Conservation (phyloP, 176 grass and related monocot genomes). For the Eleusine coracana region DNA sequence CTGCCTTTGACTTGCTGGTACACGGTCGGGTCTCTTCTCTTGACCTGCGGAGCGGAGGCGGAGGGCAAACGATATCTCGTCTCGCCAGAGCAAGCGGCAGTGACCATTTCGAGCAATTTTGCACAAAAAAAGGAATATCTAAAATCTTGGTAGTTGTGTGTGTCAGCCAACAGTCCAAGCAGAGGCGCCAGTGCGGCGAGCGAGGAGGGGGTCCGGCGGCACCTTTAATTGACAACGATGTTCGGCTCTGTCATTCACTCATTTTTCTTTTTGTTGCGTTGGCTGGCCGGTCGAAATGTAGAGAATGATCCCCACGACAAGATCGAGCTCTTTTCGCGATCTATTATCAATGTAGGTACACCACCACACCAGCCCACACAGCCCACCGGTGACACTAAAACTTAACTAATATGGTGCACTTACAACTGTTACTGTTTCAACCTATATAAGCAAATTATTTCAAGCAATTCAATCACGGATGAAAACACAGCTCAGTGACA, state of each 20-base stretch:
- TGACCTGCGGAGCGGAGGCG: too few relatives aligned
- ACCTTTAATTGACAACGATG: slow-evolving; percentile 7
- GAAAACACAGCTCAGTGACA: neutral
- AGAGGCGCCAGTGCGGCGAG: neutral
- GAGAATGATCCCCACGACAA: neutral
- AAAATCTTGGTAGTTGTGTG: neutral
- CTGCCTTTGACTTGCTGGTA: neutral
- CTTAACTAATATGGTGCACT: neutral
- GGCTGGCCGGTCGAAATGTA: neutral
- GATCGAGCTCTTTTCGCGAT: neutral
- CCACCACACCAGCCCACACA: neutral
- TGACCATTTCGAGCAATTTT: slow-evolving; percentile 10
- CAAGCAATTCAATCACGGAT: neutral
- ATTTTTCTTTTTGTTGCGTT: neutral
- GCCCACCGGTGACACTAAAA: neutral
- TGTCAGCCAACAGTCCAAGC: slow-evolving; percentile 5
- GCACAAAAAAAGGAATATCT: neutral
- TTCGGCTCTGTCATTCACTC: neutral
- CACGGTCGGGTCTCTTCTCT: neutral
- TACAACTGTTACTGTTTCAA: neutral
- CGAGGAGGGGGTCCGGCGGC: slow-evolving; percentile 20
- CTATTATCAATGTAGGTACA: neutral
- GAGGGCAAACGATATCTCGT: neutral
- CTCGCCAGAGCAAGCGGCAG: neutral
- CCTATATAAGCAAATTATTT: neutral